Conservation (phyloP, 2,329 filamentous ascomycete species). For the Ceratocystis variospora region DNA sequence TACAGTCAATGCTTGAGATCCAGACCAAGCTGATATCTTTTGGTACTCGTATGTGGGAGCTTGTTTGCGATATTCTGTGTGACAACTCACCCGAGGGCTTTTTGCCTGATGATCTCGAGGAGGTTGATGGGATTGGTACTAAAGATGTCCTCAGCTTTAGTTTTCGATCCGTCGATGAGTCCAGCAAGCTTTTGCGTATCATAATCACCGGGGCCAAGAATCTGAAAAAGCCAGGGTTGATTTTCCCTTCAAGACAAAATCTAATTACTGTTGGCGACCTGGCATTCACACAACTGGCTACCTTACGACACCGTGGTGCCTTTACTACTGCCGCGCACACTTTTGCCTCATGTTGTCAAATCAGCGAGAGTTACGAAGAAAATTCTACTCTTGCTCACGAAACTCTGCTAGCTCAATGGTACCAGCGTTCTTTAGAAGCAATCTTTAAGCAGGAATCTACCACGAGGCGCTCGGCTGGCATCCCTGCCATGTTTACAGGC, state of each 20-base stretch:
- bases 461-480: slow-evolving; percentile 80
- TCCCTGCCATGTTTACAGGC: slow-evolving; percentile 74
- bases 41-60: slow-evolving; percentile 60
- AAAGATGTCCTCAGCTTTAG: slow-evolving; percentile 91
- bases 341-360: slow-evolving; percentile 65
- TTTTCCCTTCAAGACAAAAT: slow-evolving; percentile 38
- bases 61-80: slow-evolving; percentile 66
- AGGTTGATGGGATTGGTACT: slow-evolving; percentile 56
- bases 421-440: slow-evolving; percentile 53
- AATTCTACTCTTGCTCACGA: slow-evolving; percentile 24
- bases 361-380: slow-evolving; percentile 37
- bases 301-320: slow-evolving; percentile 75
- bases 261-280: slow-evolving; percentile 57
- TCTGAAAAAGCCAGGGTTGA: slow-evolving; percentile 30
- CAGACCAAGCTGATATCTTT: slow-evolving; percentile 30
- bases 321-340: slow-evolving; percentile 88
- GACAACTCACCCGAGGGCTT: slow-evolving; percentile 91
- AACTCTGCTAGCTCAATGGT: slow-evolving; percentile 52
- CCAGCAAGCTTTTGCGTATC: slow-evolving; percentile 59
- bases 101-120: slow-evolving; percentile 61
- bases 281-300: slow-evolving; percentile 69
- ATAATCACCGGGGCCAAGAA: slow-evolving; percentile 43
- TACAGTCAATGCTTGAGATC: slow-evolving; percentile 16
- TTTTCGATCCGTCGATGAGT: slow-evolving; percentile 88
- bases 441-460: slow-evolving; percentile 67